These are phyloP conservation scores for Sporodiniella umbellata DNA, from an alignment of 371 early-diverging fungal genomes.

Conservation along the genomic window DNA sequence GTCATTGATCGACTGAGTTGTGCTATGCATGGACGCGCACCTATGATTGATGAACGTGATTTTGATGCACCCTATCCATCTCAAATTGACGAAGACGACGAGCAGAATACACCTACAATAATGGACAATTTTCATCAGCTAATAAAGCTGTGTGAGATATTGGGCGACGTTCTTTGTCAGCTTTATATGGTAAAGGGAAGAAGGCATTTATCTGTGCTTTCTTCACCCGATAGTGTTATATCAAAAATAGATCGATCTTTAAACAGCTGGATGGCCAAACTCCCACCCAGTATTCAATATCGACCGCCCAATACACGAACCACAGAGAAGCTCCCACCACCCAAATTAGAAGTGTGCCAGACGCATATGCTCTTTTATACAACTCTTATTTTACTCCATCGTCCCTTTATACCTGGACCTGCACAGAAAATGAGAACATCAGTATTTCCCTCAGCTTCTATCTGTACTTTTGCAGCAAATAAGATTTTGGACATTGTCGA, in stretches of 20 bases:
- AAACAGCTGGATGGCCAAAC: constrained; percentile 48
- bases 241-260: constrained; percentile 43
- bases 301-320: constrained; percentile 40
- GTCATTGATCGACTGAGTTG: constrained; percentile 55
- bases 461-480: constrained; percentile 58
- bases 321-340: constrained; percentile 27
- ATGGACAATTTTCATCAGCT: constrained; percentile 41
- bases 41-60: constrained; percentile 49
- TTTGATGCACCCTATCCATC: constrained; percentile 47
- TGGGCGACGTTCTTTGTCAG: constrained; percentile 40
- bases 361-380: constrained; percentile 74
- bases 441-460: constrained; percentile 45
- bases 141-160: constrained; percentile 39
- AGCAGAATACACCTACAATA: constrained; percentile 25
- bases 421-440: constrained; percentile 28
- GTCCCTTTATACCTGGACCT: constrained; percentile 57
- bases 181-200: constrained; percentile 42
- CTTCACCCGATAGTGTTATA: constrained; percentile 38
- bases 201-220: constrained; percentile 27
- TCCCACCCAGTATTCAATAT: constrained; percentile 40
- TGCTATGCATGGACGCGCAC: constrained; percentile 48
- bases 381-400: constrained; percentile 69
- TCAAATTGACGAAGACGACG: constrained; percentile 36
- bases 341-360: constrained; percentile 45
- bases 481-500: constrained; percentile 52